Evolutionary conservation across 257 asterid species (phyloP).

Genomic region (Thymus mandschuricus): DNA sequence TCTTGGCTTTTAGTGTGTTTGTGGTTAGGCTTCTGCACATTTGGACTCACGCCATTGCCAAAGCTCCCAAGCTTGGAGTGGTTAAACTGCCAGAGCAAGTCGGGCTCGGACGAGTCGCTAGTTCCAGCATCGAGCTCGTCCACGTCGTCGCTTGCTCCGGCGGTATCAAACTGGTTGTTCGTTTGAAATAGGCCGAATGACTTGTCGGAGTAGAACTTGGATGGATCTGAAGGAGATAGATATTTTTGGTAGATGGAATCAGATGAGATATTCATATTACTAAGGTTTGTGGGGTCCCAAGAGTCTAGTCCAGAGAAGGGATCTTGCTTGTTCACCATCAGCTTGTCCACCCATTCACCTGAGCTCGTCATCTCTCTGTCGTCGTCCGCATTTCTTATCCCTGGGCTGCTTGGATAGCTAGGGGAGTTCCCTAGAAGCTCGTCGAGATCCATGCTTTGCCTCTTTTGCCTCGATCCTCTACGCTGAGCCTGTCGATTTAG

Average conservation of each 20-base stretch:
- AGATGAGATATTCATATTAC: conserved; percentile 5
- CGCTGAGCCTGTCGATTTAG: conserved; percentile 43
- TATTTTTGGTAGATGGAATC: conserved; percentile 60
- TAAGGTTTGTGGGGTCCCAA: conserved; percentile 60
- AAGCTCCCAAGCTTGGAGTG: conserved; percentile 60
- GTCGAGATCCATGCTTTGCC: conserved; percentile 69
- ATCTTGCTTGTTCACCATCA: conserved; percentile 87
- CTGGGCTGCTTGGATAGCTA: conserved; percentile 52
- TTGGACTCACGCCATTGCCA: conserved; percentile 52
- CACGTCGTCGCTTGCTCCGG: conserved; percentile 54
- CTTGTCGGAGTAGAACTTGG: conserved; percentile 52
- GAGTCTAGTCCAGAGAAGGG: conserved; percentile 33
- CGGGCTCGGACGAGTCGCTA: conserved; percentile 89
- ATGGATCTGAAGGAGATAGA: conserved; percentile 42
- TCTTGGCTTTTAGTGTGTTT: conserved; percentile 66
- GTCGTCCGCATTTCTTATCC: conserved; percentile 47
- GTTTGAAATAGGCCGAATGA: conserved; percentile 45
- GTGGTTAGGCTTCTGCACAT: conserved; percentile 50
- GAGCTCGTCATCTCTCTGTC: conserved; percentile 54
- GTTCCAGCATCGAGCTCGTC: conserved; percentile 85
- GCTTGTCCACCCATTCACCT: conserved; percentile 93
- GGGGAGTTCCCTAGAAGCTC: conserved; percentile 69
- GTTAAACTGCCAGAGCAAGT: conserved; percentile 82
- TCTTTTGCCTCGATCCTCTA: conserved; percentile 54
- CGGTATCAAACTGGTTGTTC: conserved; percentile 50